Evolutionary conservation across 1,284 basidiomycete species (phyloP), one percentile per base, ranked within the genome.

Genomic region (Papiliotrema laurentii): DNA sequence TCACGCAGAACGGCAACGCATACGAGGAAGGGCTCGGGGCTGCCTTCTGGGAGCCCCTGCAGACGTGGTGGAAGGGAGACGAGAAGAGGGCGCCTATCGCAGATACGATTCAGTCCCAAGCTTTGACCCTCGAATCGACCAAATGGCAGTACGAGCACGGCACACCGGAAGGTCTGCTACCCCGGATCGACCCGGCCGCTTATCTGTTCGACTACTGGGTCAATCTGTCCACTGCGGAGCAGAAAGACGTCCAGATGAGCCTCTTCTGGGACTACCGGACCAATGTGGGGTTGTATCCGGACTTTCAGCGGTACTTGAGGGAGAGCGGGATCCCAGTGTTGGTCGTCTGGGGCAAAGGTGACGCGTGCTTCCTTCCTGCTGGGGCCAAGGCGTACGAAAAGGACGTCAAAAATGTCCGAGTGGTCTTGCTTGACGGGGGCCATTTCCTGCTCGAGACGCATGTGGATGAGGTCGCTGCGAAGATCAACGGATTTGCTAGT

Each of bases 1-100:
- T 80, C 49, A 59, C 71, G 0, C 79, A 80, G 62, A 79, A 78
- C 54, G 79, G 78, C 5, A 79, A 79, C 55, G 76, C 77, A 0
- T 80, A 77, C 53, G 66, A 65, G 4, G 77, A 76, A 28, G 79
- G 78, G 1, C 58, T 80, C 2, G 76, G 76, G 3, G 19, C 22
- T 0, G 57, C 49, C 0, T 76, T 76, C 54, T 80, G 78, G 77
- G 69, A 64, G 6, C 58, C 62, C 13, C 50, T 78, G 30, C 44
- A 64, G 28, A 46, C 51, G 18, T 75, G 69, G 44, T 78, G 77
- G 78, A 65, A 52, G 9, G 33, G 26, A 1, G 30, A 22, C 13
- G 50, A 45, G 4, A 48, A 51, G 13, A 43, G 52, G 35, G 37
- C 45, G 4, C 21, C 45, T 2, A 37, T 43, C 13, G 52, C 58